Base-by-base conservation (phyloP, 306 rosid species). In the Comarum palustre region DNA sequence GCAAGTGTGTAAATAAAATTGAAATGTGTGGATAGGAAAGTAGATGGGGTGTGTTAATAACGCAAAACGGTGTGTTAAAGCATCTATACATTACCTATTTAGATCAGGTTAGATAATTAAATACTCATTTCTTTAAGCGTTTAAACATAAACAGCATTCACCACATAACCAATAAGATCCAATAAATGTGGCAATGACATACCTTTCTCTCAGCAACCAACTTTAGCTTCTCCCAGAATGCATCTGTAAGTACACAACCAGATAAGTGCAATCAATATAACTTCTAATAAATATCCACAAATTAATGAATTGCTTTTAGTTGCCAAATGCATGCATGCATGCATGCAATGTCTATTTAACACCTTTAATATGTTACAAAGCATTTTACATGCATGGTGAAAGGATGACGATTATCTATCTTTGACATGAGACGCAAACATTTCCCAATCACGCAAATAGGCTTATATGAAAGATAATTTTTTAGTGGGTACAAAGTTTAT, bases 201-300 rank as follows among this genome's bases (percentile, higher is more conserved):
- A 91, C 98, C 97, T 89, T 94, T 79, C 70, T 84, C 81, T 85
- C 96, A 47, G 86, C 95, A 38, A 84, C 89, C 12, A 78, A 80
- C 83, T 84, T 89, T 69, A 94, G 85, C 86, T 89, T 91, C 85
- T 59, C 82, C 97, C 96, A 94, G 79, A 94, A 91, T 73, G 86
- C 86, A 83, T 80, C 97, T 94, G 92, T 46, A 45, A 41, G 60
- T 31, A 79, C 83, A 73, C 75, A 68, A 76, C 69, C 87, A 82
- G 72, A 82, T 24, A 38, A 77, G 72, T 60, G 14, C 32, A 8
- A 36, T 34, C 62, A 60, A 71, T 55, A 50, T 6, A 29, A 75
- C 45, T 61, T 69, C 36, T 5, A 25, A 32, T 43, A 32, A 67
- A 59, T 6, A 14, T 17, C 46, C 41, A 15, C 31, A 17, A 13